Conservation (phyloP, 768 basidiomycete species). For the Serpula lacrymans region DNA sequence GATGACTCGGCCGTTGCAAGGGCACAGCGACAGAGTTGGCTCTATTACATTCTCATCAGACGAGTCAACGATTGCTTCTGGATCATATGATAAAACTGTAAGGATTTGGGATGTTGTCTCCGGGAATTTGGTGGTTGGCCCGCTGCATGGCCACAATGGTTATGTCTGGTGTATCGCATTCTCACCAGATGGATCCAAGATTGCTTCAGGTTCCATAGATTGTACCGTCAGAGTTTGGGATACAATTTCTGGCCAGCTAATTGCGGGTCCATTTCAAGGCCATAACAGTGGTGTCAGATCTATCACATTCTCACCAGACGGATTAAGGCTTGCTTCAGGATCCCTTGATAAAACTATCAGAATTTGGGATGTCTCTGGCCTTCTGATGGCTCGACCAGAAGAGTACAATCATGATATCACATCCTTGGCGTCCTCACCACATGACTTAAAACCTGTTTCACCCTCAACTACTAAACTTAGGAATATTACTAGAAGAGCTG, state of each 20-base stretch:
- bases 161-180: constrained; percentile 23
- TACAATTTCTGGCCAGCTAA: constrained; percentile 10
- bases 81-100: constrained; percentile 10
- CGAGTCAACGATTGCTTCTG: not conserved
- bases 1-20: constrained; percentile 7
- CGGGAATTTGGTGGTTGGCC: constrained; percentile 10
- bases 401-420: too few species aligned
- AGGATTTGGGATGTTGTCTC: constrained; percentile 21
- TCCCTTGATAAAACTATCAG: constrained; percentile 26
- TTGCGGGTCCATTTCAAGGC: constrained; percentile 15
- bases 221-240: constrained; percentile 27
- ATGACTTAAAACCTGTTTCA: too few species aligned
- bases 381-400: too few species aligned
- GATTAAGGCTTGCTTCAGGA: constrained; percentile 24
- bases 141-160: constrained; percentile 21
- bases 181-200: constrained; percentile 20
- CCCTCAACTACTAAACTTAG: too few species aligned
- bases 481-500: too few species aligned
- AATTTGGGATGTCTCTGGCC: constrained; percentile 24
- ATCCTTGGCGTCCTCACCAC: too few species aligned
- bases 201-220: constrained; percentile 31
- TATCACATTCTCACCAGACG: constrained; percentile 27
- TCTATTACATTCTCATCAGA: not conserved
- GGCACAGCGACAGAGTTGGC: not conserved
- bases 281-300: constrained; percentile 17